Evolutionary conservation across 257 asterid genomes (phyloP), one percentile per base, ranked within the genome.

Genomic region (Rhazya stricta): DNA sequence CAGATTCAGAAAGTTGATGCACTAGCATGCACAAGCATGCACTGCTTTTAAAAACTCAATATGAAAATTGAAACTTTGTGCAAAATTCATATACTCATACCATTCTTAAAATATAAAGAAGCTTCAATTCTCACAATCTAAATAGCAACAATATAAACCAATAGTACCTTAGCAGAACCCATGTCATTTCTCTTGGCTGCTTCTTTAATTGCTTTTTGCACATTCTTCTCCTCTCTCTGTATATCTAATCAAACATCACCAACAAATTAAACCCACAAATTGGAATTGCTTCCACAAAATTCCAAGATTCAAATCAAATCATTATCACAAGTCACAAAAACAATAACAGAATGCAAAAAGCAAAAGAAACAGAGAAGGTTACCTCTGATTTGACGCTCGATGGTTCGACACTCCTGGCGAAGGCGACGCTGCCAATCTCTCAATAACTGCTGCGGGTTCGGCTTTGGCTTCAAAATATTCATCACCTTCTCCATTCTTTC

Each of bases 371-470:
- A 50, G 1, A 67, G 56, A 71, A 23, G 10, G 34, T 54, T 18
- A 93, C 98, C 97, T 89, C 97, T 89, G 73, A 91, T 89, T 85
- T 94, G 97, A 73, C 99, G 99, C 78, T 94, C 98, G 82, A 94
- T 89, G 72, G 83, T 88, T 51, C 97, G 98, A 75, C 91, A 84
- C 83, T 94, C 99, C 79, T 91, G 98, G 56, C 98, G 96, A 66
- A 95, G 96, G 62, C 97, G 94, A 75, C 97, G 97, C 84, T 92
- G 97, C 97, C 99, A 94, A 82, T 92, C 98, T 73, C 98, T 83
- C 63, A 91, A 86, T 76, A 90, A 70, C 77, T 92, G 97, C 82
- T 92, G 97, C 4, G 97, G 97, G 45, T 89, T 92, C 19, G 96
- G 91, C 77, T 92, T 95, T 2, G 96, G 98, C 87, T 87, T 92